These are phyloP conservation scores for Spergularia bocconei DNA, from an alignment of 148 eudicot species.

Conservation along the genomic window DNA sequence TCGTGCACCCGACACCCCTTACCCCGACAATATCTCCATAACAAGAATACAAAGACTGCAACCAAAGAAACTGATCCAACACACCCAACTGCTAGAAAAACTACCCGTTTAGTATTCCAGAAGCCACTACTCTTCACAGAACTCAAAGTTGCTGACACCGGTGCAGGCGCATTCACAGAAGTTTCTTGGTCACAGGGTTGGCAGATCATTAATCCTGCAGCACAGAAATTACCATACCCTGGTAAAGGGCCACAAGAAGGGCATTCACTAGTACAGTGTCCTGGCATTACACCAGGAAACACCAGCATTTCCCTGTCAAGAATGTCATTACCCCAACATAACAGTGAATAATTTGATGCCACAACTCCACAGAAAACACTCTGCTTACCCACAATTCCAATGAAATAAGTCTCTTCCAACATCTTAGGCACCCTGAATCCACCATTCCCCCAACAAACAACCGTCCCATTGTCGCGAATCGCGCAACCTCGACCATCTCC, in stretches of 20 bases:
- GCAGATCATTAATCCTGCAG: slow-evolving; percentile 45
- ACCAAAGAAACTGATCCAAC: slow-evolving; percentile 48
- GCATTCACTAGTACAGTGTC: slow-evolving; percentile 50
- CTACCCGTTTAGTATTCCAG: slow-evolving; percentile 51
- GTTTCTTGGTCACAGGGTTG: slow-evolving; percentile 25
- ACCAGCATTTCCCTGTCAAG: slow-evolving; percentile 33
- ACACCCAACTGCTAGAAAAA: slow-evolving; percentile 64
- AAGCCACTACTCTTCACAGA: neutral
- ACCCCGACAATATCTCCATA: slow-evolving; percentile 29
- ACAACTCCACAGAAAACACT: slow-evolving; percentile 71
- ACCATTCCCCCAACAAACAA: slow-evolving; percentile 72
- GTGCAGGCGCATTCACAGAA: neutral
- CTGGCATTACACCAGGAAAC: slow-evolving; percentile 55
- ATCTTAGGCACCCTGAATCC: slow-evolving; percentile 39
- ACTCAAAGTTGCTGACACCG: neutral
- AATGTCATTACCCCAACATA: slow-evolving; percentile 67
- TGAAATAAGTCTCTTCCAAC: slow-evolving; percentile 34
- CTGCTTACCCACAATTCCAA: slow-evolving; percentile 41
- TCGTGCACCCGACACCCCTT: slow-evolving; percentile 68
- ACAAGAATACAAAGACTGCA: slow-evolving; percentile 26
- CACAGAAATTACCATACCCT: slow-evolving; percentile 34
- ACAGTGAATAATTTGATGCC: slow-evolving; percentile 39
- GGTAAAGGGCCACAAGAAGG: slow-evolving; percentile 47
- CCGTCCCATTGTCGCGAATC: slow-evolving; percentile 45
- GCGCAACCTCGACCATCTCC: slow-evolving; percentile 65